Evolutionary conservation across 2,329 filamentous ascomycete species (phyloP), one percentile per base, ranked within the genome.

Genomic region (Pseudocercospora macadamiae): DNA sequence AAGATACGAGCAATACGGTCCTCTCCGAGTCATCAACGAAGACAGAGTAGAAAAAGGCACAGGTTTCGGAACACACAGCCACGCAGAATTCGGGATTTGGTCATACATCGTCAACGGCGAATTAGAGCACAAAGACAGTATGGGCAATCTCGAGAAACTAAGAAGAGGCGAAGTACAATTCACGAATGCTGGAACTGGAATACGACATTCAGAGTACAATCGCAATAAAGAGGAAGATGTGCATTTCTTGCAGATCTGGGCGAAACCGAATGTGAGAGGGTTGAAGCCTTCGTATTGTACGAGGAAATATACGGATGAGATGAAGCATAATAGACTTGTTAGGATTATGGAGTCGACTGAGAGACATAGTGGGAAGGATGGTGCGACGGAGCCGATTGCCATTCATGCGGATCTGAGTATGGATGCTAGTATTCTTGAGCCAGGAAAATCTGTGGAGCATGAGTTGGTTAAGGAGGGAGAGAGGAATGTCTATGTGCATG

Each of bases 221-320:
- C 87, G 95, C 75, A 86, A 91, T 72, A 73, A 78, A 54, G 76
- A 82, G 12, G 84, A 90, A 44, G 85, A 88, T 21, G 89, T 91
- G 10, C 91, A 96, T 72, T 96, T 96, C 71, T 77, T 96, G 30
- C 91, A 96, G 75, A 96, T 96, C 68, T 96, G 91, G 91, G 90
- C 88, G 1, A 79, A 90, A 51, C 91, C 91, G 0, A 93, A 91
- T 83, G 86, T 86, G 73, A 77, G 81, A 19, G 88, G 89, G 0
- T 80, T 96, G 48, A 81, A 82, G 47, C 91, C 91, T 1, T 81
- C 83, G 36, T 96, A 96, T 72, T 89, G 91, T 74, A 95, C 89
- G 3, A 82, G 80, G 60, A 83, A 84, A 62, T 96, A 91, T 67
- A 76, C 79, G 51, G 91, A 96, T 48, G 88, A 86, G 58, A 81